phyloP scores from a whole-genome alignment of 2,329 filamentous ascomycete species.

The Penicillium glabrum region DNA sequence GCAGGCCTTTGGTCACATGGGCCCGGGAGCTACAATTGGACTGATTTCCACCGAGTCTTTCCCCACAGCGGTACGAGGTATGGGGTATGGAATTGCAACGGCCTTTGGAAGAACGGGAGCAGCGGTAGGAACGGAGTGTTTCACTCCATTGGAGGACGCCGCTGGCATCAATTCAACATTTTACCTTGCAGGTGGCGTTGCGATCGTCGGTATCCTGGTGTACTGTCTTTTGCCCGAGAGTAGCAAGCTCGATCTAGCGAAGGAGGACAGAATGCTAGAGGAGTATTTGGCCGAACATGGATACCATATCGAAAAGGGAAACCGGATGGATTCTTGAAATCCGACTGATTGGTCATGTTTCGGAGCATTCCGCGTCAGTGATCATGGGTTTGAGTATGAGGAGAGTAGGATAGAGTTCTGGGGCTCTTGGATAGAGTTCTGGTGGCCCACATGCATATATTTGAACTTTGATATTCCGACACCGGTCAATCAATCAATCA shows the following conservation, averaged over 20 bases:
- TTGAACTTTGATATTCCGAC: background rate
- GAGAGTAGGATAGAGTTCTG: background rate
- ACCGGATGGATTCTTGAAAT: background rate
- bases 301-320: conserved; percentile 4
- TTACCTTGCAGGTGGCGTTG: conserved; percentile 31
- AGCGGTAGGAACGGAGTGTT: conserved; percentile 36
- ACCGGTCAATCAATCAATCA: too few relatives aligned
- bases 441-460: too few relatives aligned
- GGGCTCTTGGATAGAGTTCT: background rate
- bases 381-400: background rate
- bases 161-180: conserved; percentile 34
- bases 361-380: background rate
- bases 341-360: background rate
- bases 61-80: conserved; percentile 34
- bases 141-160: conserved; percentile 30
- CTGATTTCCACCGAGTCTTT: conserved; percentile 34
- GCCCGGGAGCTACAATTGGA: conserved; percentile 35
- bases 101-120: conserved; percentile 37
- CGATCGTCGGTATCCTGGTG: conserved; percentile 28
- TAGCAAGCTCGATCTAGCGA: conserved; percentile 25
- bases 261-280: conserved; percentile 28
- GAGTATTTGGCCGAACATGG: conserved; percentile 24
- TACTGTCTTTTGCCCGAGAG: conserved; percentile 35
- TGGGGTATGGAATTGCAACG: conserved; percentile 34
- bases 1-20: conserved; percentile 35